These are phyloP conservation scores for Austroboletus olivaceoglutinosus DNA, from an alignment of 1,284 basidiomycete species.

Conservation along the genomic window DNA sequence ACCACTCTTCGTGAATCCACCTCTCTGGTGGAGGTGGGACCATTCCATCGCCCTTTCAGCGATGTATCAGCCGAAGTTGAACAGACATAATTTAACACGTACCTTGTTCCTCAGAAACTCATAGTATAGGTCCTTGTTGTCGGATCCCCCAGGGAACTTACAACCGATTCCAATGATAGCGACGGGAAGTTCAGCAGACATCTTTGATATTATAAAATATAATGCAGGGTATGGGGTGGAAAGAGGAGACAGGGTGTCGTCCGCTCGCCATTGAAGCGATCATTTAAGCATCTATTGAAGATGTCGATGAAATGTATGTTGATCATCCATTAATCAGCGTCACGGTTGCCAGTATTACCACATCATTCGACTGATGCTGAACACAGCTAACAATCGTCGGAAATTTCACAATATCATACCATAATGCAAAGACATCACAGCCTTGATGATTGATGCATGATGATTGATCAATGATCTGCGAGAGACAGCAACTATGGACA, in stretches of 20 bases:
- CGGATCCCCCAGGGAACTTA: constrained; percentile 32
- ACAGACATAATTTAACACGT: neutral
- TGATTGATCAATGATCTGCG: neutral
- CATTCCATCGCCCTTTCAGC: constrained; percentile 31
- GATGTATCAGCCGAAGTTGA: neutral
- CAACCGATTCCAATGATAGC: constrained; percentile 34
- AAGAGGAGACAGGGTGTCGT: too few species aligned
- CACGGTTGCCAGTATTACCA: too few species aligned
- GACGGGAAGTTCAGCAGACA: constrained; percentile 30
- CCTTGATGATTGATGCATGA: too few species aligned
- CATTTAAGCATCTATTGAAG: too few species aligned
- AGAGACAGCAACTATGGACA: constrained; percentile 10
- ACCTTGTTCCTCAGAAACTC: constrained; percentile 32
- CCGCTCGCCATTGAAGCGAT: too few species aligned
- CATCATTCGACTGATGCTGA: too few species aligned
- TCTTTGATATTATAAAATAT: too few species aligned
- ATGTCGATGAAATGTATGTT: too few species aligned
- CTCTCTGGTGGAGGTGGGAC: constrained; percentile 22
- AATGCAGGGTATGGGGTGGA: too few species aligned
- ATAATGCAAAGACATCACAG: neutral
- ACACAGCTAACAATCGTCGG: too few species aligned
- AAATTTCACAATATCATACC: too few species aligned
- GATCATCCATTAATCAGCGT: too few species aligned
- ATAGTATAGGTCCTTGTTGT: constrained; percentile 29
- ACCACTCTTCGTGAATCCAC: constrained; percentile 29